A percentile compares a stretch with the other conserved stretches of the same genome.
phyloP scores from a whole-genome alignment of 2,329 filamentous ascomycete species.

The Aureobasidium sp. region DNA sequence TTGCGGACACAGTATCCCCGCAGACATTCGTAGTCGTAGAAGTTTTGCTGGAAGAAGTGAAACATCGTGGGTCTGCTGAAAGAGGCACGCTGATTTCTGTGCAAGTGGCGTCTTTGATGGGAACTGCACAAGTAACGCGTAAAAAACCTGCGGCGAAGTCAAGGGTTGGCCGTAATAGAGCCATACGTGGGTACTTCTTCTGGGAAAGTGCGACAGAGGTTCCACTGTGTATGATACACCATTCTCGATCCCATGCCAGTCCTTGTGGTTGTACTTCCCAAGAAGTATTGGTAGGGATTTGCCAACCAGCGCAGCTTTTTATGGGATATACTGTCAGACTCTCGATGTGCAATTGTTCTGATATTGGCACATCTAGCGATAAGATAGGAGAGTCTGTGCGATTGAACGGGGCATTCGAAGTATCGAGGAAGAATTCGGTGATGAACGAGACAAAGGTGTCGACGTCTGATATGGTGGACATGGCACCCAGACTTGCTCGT shows the following conservation, averaged over 20 bases:
- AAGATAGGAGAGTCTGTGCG: constrained; percentile 6
- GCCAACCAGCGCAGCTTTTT: constrained; percentile 90
- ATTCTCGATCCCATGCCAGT: constrained; percentile 94
- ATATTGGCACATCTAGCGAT: constrained; percentile 1
- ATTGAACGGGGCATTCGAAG: background rate
- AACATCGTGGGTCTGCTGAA: constrained; percentile 70
- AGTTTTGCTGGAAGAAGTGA: constrained; percentile 41
- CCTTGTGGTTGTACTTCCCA: constrained; percentile 90
- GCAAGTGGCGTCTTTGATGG: background rate
- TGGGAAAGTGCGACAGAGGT: constrained; percentile 89
- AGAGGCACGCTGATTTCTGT: constrained; percentile 58
- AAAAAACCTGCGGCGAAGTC: constrained; percentile 76
- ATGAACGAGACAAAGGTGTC: constrained; percentile 64
- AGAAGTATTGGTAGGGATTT: constrained; percentile 64
- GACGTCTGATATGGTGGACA: constrained; percentile 85
- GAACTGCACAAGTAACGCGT: constrained; percentile 50
- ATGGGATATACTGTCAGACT: constrained; percentile 80
- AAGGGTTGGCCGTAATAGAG: constrained; percentile 78
- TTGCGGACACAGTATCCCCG: constrained; percentile 78
- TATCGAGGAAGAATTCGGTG: constrained; percentile 37
- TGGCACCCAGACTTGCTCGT: constrained; percentile 87
- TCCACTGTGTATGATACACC: constrained; percentile 91
- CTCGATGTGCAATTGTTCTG: constrained; percentile 45
- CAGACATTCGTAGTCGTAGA: constrained; percentile 73
- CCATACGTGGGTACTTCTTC: constrained; percentile 90